Base-by-base conservation (phyloP, 192 early-diverging fungal species). In the Podila horticola region DNA sequence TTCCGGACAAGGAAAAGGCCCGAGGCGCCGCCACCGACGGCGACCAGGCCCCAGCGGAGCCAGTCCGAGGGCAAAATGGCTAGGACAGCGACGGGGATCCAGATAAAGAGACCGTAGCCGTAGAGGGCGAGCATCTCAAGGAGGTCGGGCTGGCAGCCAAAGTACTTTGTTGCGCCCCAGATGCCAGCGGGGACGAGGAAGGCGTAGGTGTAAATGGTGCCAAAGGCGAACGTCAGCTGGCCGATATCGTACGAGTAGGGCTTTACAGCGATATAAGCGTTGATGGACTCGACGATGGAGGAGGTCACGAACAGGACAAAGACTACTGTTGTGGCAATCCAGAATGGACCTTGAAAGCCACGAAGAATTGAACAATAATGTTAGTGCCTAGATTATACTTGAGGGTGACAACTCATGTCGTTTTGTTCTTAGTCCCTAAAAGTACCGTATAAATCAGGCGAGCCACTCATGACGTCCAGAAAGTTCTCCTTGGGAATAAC, bases 271-370 rank as follows among this genome's bases (percentile, higher is more conserved):
- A 93, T 85, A 48, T 90, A 86, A 45, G 92, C 89, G 22, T 89
- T 90, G 62, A 99, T 93, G 33, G 93, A 94, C 17, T 91, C 90
- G 36, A 97, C 94, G 31, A 99, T 88, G 30, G 94, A 94, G 6
- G 95, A 94, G 15, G 96, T 93, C 22, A 97, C 95, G 87, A 99
- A 99, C 31, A 99, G 89, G 41, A 89, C 73, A 74, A 99, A 97
- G 33, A 99, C 92, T 28, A 97, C 95, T 4, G 97, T 97, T 0
- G 97, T 98, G 6, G 97, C 82, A 45, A 99, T 96, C 98, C 98
- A 99, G 84, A 99, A 97, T 0, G 98, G 97, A 13, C 98, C 92
- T 93, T 62, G 38, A 11, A 58, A 5, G 12, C 1, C 41, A 67
- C 4, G 62, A 20, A 69, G 24, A 33, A 28, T n/a, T n/a, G n/a